Base-by-base conservation (phyloP, 257 asterid genomes). In the Solanum habrochaites region DNA sequence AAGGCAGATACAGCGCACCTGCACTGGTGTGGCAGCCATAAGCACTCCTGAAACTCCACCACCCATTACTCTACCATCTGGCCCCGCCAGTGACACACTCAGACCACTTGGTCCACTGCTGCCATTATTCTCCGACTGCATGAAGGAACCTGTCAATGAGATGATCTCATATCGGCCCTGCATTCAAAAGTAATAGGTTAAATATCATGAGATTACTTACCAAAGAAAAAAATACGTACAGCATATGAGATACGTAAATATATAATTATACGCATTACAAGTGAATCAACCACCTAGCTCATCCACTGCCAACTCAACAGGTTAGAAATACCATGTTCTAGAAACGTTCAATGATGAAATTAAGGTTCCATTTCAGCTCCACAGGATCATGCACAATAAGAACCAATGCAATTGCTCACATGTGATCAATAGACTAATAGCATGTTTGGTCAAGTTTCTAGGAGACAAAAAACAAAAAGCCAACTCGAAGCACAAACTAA, bases 141-240 rank as follows among this genome's bases (percentile, higher is more conserved):
- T 72, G 92, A 93, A 92, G 42, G 99, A 94, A 89, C 98, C 98
- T 4, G 97, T 89, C 88, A 97, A 88, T 35, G 98, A 93, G 82
- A 96, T 90, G 16, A 96, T 95, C 90, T 96, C 96, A 86, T 91
- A 96, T n/a, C 94, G 95, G 11, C 98, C 98, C 99, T 96, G 97
- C 89, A 91, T 71, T 13, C 56, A 71, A 32, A 45, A 49, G 39
- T 16, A 39, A 40, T 58, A 40, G 58, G 23, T 40, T 40, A 40
- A 74, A 47, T 80, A 80, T 29, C 85, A 47, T 80, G 67, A 80
- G 10, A 78, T 45, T 45, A 45, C 64, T 78, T 78, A 15, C 6
- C 66, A 31, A 37, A 18, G 67, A 29, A 80, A 9, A 47, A 80
- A 80, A 27, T 47, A 47, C 43, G 47, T 45, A 27, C 52, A 80